Conservation (phyloP, 768 basidiomycete species). For the Leccinum variicolor region DNA sequence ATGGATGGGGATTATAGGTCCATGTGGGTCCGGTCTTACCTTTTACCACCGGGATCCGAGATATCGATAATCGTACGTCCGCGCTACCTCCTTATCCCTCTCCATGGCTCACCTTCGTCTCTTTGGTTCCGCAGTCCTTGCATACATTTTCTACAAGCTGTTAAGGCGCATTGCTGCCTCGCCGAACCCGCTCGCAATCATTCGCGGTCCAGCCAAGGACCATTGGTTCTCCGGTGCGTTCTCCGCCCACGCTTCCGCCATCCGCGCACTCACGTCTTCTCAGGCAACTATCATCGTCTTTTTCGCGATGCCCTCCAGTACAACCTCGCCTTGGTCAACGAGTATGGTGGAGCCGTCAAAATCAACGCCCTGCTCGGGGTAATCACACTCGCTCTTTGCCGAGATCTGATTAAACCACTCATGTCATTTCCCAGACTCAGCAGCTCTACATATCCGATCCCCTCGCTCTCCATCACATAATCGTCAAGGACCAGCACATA, state of each 20-base stretch:
- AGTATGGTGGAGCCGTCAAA: conserved; percentile 35
- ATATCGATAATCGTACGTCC: neutral
- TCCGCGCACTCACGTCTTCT: neutral
- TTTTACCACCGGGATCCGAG: neutral
- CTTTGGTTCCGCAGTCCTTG: conserved; percentile 3
- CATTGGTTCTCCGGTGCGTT: conserved; percentile 34
- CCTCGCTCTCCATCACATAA: conserved; percentile 34
- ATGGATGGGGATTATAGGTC: neutral
- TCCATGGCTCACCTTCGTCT: conserved; percentile 4
- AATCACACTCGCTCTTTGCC: neutral
- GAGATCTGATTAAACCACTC: neutral
- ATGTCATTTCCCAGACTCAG: conserved; percentile 11
- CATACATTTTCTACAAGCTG: conserved; percentile 18
- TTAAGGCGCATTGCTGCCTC: conserved; percentile 4
- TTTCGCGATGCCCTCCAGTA: conserved; percentile 33
- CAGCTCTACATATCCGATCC: conserved; percentile 38
- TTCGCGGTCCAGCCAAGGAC: conserved; percentile 32
- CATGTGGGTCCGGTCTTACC: neutral
- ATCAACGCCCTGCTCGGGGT: conserved; percentile 36
- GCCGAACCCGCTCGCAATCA: conserved; percentile 16
- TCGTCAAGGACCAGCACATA: conserved; percentile 35
- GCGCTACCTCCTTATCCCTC: neutral
- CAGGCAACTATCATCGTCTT: conserved; percentile 33
- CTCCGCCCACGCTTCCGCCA: too few species aligned
- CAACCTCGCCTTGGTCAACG: conserved; percentile 26